Evolutionary conservation across 345 rosid genomes (phyloP), one percentile per base, ranked within the genome.

Genomic region (Populus euphratica): DNA sequence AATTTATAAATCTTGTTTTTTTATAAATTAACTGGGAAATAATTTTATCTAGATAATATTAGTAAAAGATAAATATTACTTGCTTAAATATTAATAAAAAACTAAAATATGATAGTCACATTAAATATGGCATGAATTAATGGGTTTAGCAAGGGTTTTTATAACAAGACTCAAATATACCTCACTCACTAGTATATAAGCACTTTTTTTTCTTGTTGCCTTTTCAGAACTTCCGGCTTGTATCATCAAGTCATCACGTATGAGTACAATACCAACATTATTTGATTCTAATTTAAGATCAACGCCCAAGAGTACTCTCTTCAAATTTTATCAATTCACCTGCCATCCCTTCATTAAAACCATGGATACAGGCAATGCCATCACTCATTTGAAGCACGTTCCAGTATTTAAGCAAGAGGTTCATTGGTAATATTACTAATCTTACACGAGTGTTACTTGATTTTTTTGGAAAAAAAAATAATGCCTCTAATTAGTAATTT

Each of bases 1-100:
- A 33, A 33, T 31, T 31, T 29, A 29, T 29, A 29, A 29, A 29
- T 29, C 31, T 29, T 29, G 31, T 29, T 0, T 29, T 29, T 29
- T 29, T 29, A 29, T 1, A 1, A 2, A 29, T 2, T 2, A 0
- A 1, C 31, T 29, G 1, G 2, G 0, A 0, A 29, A 29, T 29
- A 29, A 0, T 29, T 29, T 29, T 29, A 29, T 29, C 2, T 31
- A 31, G 33, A 31, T 31, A 31, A 2, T 31, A 33, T 33, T 33
- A 33, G 0, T 33, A 33, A 33, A 33, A 33, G 4, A 33, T 3
- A 33, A 33, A 33, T 33, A 33, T 33, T 3, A 33, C 5, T 33
- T 33, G 35, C 35, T 0, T 33, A 33, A 33, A 3, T 4, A 33
- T 33, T 33, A 33, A 4, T 33, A 33, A 33, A 33, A 33, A 33